These are phyloP conservation scores for Elongisporangium senticosum DNA, from an alignment of 352 stramenopile genomes.

Conservation along the genomic window DNA sequence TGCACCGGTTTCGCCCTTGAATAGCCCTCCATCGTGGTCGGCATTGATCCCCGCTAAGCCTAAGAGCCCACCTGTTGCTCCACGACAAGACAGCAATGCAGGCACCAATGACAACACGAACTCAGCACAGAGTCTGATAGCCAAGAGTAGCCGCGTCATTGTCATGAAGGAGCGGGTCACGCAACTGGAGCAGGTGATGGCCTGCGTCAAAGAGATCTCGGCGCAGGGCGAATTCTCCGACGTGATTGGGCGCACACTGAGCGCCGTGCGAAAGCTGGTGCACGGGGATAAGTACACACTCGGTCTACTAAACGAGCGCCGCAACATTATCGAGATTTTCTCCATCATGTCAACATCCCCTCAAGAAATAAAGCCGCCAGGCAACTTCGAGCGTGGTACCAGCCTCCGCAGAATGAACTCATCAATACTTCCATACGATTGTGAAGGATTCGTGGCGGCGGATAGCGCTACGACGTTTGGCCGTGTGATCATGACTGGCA, in stretches of 20 bases:
- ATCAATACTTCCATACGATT: constrained; percentile 21
- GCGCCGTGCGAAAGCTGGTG: constrained; percentile 46
- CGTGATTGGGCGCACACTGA: constrained; percentile 46
- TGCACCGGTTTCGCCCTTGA: not conserved
- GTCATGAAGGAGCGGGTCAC: constrained; percentile 40
- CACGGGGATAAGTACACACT: constrained; percentile 60
- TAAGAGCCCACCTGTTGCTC: not conserved
- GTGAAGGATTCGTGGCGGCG: constrained; percentile 46
- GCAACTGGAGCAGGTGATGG: constrained; percentile 55
- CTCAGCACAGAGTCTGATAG: not conserved
- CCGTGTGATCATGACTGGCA: constrained; percentile 60
- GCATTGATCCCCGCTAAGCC: not conserved
- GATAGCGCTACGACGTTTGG: constrained; percentile 62
- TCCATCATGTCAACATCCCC: constrained; percentile 10
- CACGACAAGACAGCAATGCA: not conserved
- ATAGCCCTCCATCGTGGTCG: not conserved
- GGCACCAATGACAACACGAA: not conserved
- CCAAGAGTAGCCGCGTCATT: constrained; percentile 10
- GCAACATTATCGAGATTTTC: constrained; percentile 54
- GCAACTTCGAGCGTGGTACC: not conserved
- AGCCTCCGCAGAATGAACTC: constrained; percentile 5
- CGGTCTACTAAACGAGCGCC: constrained; percentile 49
- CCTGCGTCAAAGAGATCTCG: constrained; percentile 51
- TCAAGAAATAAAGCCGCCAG: not conserved
- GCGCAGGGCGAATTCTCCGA: constrained; percentile 51